A percentile compares a stretch with the other conserved stretches of the same genome.
Evolutionary conservation across 1,139 yeast genomes (phyloP).

Genomic region (Candida albicans): DNA sequence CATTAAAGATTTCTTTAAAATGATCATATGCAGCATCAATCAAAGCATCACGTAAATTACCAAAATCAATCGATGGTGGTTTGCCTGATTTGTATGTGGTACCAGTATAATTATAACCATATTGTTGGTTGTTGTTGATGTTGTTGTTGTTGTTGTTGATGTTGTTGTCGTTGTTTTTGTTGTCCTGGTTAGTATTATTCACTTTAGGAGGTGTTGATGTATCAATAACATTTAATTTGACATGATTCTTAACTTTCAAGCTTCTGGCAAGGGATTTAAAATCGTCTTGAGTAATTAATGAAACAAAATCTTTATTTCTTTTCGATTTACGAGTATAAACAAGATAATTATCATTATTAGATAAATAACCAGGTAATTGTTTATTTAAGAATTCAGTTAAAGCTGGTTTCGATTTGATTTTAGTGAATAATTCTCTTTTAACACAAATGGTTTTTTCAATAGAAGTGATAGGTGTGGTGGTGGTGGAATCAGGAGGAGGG

Average conservation of each 20-base stretch:
- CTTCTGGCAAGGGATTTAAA: constrained; percentile 49
- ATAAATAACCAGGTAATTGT: constrained; percentile 6
- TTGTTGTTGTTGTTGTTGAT: too few species aligned
- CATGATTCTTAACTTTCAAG: constrained; percentile 43
- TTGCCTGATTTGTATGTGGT: constrained; percentile 12
- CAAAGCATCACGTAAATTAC: constrained; percentile 25
- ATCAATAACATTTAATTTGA: constrained; percentile 32
- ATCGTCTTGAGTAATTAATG: constrained; percentile 40
- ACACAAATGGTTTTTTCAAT: constrained; percentile 15
- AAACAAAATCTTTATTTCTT: constrained; percentile 41
- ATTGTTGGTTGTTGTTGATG: too few species aligned
- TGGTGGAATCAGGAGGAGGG: constrained; percentile 2
- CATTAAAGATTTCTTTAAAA: constrained; percentile 21
- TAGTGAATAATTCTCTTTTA: constrained; percentile 13
- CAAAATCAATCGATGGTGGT: constrained; percentile 18
- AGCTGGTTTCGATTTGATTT: constrained; percentile 17
- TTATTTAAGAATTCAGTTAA: constrained; percentile 16
- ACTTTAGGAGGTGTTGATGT: constrained; percentile 7
- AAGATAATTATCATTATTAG: constrained; percentile 13
- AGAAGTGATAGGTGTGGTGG: background rate
- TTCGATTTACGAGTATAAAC: constrained; percentile 38
- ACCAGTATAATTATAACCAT: background rate
- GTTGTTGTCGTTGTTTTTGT: too few species aligned
- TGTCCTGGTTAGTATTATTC: constrained; percentile 1
- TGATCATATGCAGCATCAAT: constrained; percentile 27